Base-by-base conservation (phyloP, 345 rosid genomes). In the Aquilaria malaccensis region DNA sequence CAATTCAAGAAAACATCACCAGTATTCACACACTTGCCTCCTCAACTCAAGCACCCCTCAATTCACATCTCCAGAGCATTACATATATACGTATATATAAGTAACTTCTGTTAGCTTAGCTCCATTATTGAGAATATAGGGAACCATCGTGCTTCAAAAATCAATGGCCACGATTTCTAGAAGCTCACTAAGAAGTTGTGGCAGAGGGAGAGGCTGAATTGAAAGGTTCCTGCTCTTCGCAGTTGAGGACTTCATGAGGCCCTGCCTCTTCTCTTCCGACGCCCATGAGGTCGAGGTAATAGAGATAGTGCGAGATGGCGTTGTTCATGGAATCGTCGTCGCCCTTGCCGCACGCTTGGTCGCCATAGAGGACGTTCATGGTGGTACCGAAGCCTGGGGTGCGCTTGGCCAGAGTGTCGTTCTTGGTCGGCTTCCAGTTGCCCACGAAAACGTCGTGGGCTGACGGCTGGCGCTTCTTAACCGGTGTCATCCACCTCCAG, bases 181-280 rank as follows among this genome's bases (percentile, higher is more conserved):
- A 67, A 54, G 72, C 56, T 9, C 68, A 67, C 30, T 74, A 75
- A 2, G 86, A 60, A 2, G 84, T 73, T n/a, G 82, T 56, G 1
- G 77, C 68, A 6, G 80, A 59, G 32, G 79, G 3, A 49, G 82
- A 66, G 22, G 63, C 31, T 7, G 83, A 70, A 29, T 33, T 57
- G 70, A 91, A 88, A 58, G 85, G 77, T 46, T 80, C 71, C 66
- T 91, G 98, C 57, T 91, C 90, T 0, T 82, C 84, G 30, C 95
- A 92, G 65, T 74, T 69, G 13, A 92, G 81, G 66, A 78, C 81
- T 33, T 88, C 96, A 50, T 85, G 85, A 2, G 96, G 80, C 22
- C 98, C 98, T 1, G 98, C 98, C 13, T 86, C 92, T 62, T 92
- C 96, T 30, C 98, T 70, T 37, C 96, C 95, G 5, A 88, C 84